These are phyloP conservation scores for Lactarius deliciosus DNA, from an alignment of 768 basidiomycete genomes.

Conservation along the genomic window DNA sequence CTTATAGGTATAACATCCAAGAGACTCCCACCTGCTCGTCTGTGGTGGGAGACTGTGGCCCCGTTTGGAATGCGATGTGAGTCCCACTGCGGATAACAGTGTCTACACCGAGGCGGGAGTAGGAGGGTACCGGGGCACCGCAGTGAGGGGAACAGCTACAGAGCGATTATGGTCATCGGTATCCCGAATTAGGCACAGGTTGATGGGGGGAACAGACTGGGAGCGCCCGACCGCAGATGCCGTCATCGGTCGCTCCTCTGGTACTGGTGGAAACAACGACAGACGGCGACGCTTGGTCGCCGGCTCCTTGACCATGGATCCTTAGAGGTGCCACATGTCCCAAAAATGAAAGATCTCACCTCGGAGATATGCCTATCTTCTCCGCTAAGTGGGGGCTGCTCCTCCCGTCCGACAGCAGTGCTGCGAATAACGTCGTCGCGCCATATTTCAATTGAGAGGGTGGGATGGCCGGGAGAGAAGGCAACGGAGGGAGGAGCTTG, in stretches of 20 bases:
- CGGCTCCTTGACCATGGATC: constrained; percentile 28
- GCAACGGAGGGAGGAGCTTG: constrained; percentile 24
- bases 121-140: constrained; percentile 19
- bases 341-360: constrained; percentile 20
- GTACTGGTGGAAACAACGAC: constrained; percentile 11
- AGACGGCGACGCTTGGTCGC: constrained; percentile 31
- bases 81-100: constrained; percentile 8
- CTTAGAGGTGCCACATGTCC: constrained; percentile 22
- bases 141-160: constrained; percentile 8
- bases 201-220: constrained; percentile 21
- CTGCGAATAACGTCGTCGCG: constrained; percentile 39
- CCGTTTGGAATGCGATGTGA: background rate
- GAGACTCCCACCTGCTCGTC: constrained; percentile 1
- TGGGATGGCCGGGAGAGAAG: constrained; percentile 31
- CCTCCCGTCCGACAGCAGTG: constrained; percentile 14
- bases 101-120: constrained; percentile 22
- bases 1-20: background rate
- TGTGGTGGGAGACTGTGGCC: background rate
- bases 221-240: constrained; percentile 18
- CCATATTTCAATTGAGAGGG: constrained; percentile 45
- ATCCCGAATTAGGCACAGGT: constrained; percentile 15
- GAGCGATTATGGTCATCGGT: constrained; percentile 16
- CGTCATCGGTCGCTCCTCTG: constrained; percentile 17
- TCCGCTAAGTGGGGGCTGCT: background rate
- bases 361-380: constrained; percentile 19